Evolutionary conservation across 1,284 basidiomycete species (phyloP).

Genomic region (Trametes versicolor): DNA sequence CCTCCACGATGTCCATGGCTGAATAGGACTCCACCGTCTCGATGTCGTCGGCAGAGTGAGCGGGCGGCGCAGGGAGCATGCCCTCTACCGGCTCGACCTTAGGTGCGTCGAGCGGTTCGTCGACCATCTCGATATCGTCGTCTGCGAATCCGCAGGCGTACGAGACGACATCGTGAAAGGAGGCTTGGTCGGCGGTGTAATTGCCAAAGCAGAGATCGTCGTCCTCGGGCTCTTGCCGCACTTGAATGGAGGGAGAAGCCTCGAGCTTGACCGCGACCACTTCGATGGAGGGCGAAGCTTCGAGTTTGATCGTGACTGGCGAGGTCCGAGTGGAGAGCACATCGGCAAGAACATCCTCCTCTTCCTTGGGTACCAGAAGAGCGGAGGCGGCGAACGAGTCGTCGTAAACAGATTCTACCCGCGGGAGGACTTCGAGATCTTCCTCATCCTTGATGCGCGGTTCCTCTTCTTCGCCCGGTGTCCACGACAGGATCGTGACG

Average conservation of each 20-base stretch:
- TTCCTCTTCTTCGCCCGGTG: too few species aligned
- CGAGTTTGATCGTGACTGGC: neutral
- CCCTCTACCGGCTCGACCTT: constrained; percentile 1
- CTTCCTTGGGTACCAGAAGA: too few species aligned
- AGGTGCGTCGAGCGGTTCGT: neutral
- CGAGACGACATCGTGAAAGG: too few species aligned
- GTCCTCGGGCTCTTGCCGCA: neutral
- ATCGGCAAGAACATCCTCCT: neutral
- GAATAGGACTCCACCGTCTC: neutral
- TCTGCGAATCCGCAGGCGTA: too few species aligned
- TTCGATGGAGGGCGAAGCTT: too few species aligned
- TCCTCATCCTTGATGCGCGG: too few species aligned
- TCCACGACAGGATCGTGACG: neutral
- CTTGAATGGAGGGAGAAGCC: neutral
- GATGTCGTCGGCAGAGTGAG: neutral
- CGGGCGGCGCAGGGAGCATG: neutral
- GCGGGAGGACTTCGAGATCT: too few species aligned
- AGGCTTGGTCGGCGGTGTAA: neutral
- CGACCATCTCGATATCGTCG: neutral
- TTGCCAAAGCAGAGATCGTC: neutral
- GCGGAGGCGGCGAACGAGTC: too few species aligned
- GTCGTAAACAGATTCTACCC: too few species aligned
- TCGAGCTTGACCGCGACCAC: neutral
- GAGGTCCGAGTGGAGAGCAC: neutral
- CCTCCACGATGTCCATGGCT: neutral